Base-by-base conservation (phyloP, 306 rosid species). In the Rosa multiflora region DNA sequence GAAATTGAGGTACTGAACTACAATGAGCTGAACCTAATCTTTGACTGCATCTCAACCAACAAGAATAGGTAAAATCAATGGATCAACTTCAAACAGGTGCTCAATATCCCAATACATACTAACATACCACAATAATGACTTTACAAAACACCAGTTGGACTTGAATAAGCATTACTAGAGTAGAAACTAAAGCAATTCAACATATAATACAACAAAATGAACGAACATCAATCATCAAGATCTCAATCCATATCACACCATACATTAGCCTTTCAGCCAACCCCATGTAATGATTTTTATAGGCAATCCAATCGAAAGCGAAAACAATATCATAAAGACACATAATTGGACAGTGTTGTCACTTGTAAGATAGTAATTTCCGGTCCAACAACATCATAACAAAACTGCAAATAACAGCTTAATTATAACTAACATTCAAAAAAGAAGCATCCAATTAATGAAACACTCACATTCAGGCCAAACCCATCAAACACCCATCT, bases 111-210 rank as follows among this genome's bases (percentile, higher is more conserved):
- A 23, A 35, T 10, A 20, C 48, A 59, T 56, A 73, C n/a, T 55
- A 66, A 20, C 48, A 59, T 56, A 73, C n/a, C 63, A 66, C 61
- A 66, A 47, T 18, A 20, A 58, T 8, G 52, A 53, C 74, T 46
- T 39, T 39, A 37, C 8, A 10, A 17, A 69, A 74, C 42, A 46
- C 29, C 71, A 67, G 63, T 40, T 35, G 26, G 37, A 7, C 18
- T 18, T 46, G n/a, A 73, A 78, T 64, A 43, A 35, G 44, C 69
- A 82, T n/a, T 32, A 53, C 42, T 18, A 37, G 48, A 49, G 29
- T 10, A 26, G 14, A 61, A 48, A 47, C 35, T 14, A 75, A 13
- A 42, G 52, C 8, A 64, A 23, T 42, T 64, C 32, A 75, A 68
- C 47, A 32, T 35, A 17, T 8, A 12, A 43, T 5, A 49, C 35